Evolutionary conservation across 345 rosid species (phyloP).

Genomic region (Durio zibethinus): DNA sequence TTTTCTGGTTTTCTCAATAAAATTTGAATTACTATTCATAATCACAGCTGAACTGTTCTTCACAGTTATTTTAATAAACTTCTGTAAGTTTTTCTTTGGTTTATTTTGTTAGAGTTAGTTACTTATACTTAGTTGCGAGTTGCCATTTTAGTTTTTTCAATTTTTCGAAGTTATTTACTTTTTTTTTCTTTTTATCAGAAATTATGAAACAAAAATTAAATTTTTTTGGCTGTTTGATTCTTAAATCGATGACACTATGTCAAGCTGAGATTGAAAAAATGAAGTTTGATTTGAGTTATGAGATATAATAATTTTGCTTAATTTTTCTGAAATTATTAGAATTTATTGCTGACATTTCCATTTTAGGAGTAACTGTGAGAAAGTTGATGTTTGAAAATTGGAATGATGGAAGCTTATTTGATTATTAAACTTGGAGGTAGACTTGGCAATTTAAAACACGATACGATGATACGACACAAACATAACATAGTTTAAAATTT

Average conservation of each 20-base stretch:
- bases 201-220: not conserved
- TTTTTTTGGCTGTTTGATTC: not conserved
- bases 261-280: not conserved
- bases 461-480: too few species aligned
- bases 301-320: not conserved
- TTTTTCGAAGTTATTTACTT: not conserved
- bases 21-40: not conserved
- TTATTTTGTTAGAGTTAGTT: not conserved
- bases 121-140: not conserved
- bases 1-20: not conserved
- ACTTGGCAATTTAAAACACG: too few species aligned
- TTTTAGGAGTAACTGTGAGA: not conserved
- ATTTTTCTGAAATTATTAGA: not conserved
- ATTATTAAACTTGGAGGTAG: too few species aligned
- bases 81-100: not conserved
- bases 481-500: too few species aligned
- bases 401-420: not conserved
- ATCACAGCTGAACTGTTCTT: slow-evolving; percentile 2
- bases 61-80: not conserved
- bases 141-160: not conserved
- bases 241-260: not conserved
- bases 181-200: not conserved
- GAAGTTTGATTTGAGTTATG: not conserved
- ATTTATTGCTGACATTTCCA: not conserved
- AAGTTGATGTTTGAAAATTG: not conserved